Percentiles rank a stretch among this genome's conserved stretches.
Conservation (phyloP, 208 protist species). For the Trypanosoma caninum region DNA sequence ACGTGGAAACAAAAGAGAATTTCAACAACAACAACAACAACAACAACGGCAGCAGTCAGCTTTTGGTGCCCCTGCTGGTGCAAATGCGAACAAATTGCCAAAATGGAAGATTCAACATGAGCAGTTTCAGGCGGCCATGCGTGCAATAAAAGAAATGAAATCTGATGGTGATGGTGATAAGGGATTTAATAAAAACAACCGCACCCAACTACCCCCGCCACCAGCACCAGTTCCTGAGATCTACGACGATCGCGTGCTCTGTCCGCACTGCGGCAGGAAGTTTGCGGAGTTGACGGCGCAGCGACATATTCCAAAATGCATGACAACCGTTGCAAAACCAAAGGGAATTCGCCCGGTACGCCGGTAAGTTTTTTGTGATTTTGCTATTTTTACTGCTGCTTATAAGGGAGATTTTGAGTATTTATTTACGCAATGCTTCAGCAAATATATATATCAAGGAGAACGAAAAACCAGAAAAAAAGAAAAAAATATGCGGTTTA, state of each 20-base stretch:
- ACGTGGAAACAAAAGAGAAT: slow-evolving; percentile 3
- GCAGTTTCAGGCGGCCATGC: slow-evolving; percentile 88
- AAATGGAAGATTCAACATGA: slow-evolving; percentile 92
- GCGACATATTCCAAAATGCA: slow-evolving; percentile 90
- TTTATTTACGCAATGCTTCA: no score
- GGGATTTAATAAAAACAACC: background rate
- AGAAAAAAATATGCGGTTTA: background rate
- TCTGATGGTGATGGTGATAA: background rate
- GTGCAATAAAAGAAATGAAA: slow-evolving; percentile 49
- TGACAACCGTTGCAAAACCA: slow-evolving; percentile 84
- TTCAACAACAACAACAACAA: no score
- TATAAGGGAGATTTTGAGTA: background rate
- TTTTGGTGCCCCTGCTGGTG: no score
- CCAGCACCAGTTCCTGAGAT: slow-evolving; percentile 42
- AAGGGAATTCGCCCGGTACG: slow-evolving; percentile 70
- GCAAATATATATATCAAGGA: background rate
- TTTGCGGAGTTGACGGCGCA: slow-evolving; percentile 77
- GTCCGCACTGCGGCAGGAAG: slow-evolving; percentile 87
- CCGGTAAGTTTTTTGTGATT: no score
- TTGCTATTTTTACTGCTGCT: slow-evolving; percentile 6
- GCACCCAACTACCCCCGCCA: slow-evolving; percentile 15
- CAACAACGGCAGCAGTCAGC: no score
- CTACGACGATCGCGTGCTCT: slow-evolving; percentile 79
- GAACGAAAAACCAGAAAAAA: background rate
- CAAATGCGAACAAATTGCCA: slow-evolving; percentile 46